These are phyloP conservation scores for Trichoderma lentiforme DNA, from an alignment of 2,329 filamentous ascomycete genomes.

Conservation along the genomic window DNA sequence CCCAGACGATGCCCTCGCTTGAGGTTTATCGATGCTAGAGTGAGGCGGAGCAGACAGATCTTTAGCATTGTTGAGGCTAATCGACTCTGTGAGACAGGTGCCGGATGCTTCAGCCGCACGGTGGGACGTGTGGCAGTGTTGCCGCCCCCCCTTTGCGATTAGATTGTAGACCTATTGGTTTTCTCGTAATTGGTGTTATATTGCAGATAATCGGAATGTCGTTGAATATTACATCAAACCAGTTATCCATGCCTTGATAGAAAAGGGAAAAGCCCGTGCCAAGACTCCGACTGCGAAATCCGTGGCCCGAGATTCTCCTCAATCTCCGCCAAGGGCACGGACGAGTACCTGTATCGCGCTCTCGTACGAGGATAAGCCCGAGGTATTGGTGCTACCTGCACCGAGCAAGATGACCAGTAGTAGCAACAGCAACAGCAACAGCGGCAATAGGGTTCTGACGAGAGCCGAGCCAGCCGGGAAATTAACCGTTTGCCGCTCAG, in stretches of 20 bases:
- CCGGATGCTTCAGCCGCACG: conserved; percentile 5
- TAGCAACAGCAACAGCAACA: neutral
- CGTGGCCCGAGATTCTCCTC: neutral
- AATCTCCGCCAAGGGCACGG: neutral
- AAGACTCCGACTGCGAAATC: neutral
- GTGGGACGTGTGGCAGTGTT: conserved; percentile 11
- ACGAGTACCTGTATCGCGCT: neutral
- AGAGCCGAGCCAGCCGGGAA: conserved; percentile 1
- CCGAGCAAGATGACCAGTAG: neutral
- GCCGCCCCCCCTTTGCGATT: conserved; percentile 2
- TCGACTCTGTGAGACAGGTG: neutral
- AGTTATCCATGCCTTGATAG: neutral
- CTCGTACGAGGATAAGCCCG: neutral
- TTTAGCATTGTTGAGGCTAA: neutral
- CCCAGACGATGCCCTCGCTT: neutral
- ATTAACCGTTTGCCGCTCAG: neutral
- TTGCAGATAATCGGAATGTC: neutral
- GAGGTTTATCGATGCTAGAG: neutral
- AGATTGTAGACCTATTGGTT: neutral
- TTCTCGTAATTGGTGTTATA: neutral
- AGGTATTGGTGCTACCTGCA: neutral
- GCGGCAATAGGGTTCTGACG: neutral
- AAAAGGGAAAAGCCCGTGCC: neutral
- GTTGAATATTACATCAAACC: neutral
- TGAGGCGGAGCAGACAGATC: neutral